These are phyloP conservation scores for Ophiobolus disseminans DNA, from an alignment of 2,329 filamentous ascomycete genomes.

Conservation along the genomic window DNA sequence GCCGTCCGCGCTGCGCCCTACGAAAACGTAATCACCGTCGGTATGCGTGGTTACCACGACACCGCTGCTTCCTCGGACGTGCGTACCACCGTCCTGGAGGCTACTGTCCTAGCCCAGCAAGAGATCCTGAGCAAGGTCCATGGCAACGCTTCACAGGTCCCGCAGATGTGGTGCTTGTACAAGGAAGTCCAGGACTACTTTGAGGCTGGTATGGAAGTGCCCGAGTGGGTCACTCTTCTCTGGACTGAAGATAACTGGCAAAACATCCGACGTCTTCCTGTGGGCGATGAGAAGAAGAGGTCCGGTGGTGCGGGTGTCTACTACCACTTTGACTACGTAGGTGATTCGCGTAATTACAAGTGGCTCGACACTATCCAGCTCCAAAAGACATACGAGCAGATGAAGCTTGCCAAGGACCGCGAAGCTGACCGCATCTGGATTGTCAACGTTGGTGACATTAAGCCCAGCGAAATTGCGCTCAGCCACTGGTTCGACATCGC, in stretches of 20 bases:
- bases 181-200: conserved; percentile 77
- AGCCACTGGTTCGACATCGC: conserved; percentile 72
- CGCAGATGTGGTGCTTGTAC: conserved; percentile 77
- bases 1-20: conserved; percentile 70
- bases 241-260: conserved; percentile 76
- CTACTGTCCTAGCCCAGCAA: conserved; percentile 67
- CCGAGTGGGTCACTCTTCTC: conserved; percentile 71
- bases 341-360: conserved; percentile 65
- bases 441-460: conserved; percentile 72
- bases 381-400: conserved; percentile 70
- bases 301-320: conserved; percentile 71
- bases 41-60: conserved; percentile 75
- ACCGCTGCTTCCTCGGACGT: conserved; percentile 65
- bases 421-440: conserved; percentile 69
- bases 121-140: conserved; percentile 65
- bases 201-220: conserved; percentile 66
- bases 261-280: conserved; percentile 68
- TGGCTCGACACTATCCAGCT: conserved; percentile 71
- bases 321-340: conserved; percentile 71
- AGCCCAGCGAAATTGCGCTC: conserved; percentile 70
- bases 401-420: conserved; percentile 67
- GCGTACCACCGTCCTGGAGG: conserved; percentile 66
- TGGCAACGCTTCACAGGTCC: conserved; percentile 60
- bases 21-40: conserved; percentile 69
- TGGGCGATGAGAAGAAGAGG: conserved; percentile 65